phyloP scores from a whole-genome alignment of 192 early-diverging fungal genomes.

The Coemansia erecta region DNA sequence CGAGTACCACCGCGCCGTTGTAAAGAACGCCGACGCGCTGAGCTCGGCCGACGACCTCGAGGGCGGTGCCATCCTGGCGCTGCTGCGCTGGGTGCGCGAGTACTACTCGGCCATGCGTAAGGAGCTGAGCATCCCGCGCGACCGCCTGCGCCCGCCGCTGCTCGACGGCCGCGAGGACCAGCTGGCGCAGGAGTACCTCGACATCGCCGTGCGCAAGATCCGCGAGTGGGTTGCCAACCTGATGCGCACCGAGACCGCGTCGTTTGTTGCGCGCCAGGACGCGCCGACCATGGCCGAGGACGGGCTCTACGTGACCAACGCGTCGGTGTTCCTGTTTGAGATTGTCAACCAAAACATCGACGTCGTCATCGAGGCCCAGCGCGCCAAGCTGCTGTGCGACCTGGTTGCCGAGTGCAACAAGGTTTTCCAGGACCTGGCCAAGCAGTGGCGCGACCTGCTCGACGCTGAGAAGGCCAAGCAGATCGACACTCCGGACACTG shows the following conservation, averaged over 20 bases:
- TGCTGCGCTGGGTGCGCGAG: slow-evolving; percentile 88
- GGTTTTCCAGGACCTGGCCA: slow-evolving; percentile 80
- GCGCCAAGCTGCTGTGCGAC: slow-evolving; percentile 88
- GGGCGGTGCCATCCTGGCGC: slow-evolving; percentile 78
- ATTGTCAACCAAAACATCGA: slow-evolving; percentile 98
- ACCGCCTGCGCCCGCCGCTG: slow-evolving; percentile 81
- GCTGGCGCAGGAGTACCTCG: slow-evolving; percentile 85
- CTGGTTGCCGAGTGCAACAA: slow-evolving; percentile 77
- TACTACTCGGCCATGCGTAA: slow-evolving; percentile 88
- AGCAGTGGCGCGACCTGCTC: slow-evolving; percentile 77
- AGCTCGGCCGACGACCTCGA: slow-evolving; percentile 67
- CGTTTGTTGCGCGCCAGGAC: slow-evolving; percentile 60
- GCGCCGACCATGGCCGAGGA: slow-evolving; percentile 76
- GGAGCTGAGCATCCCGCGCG: slow-evolving; percentile 81
- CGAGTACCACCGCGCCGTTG: slow-evolving; percentile 93
- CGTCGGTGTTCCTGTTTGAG: slow-evolving; percentile 85
- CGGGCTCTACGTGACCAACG: slow-evolving; percentile 78
- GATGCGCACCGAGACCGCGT: slow-evolving; percentile 75
- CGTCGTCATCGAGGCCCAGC: slow-evolving; percentile 76
- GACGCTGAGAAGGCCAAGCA: slow-evolving; percentile 76
- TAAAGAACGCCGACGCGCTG: slow-evolving; percentile 75
- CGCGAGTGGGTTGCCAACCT: slow-evolving; percentile 92
- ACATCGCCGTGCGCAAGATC: slow-evolving; percentile 82
- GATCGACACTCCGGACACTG: slow-evolving; percentile 68
- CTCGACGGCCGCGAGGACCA: slow-evolving; percentile 92